Evolutionary conservation across 768 basidiomycete genomes (phyloP), one percentile per base, ranked within the genome.

Genomic region (Lactarius deliciosus): DNA sequence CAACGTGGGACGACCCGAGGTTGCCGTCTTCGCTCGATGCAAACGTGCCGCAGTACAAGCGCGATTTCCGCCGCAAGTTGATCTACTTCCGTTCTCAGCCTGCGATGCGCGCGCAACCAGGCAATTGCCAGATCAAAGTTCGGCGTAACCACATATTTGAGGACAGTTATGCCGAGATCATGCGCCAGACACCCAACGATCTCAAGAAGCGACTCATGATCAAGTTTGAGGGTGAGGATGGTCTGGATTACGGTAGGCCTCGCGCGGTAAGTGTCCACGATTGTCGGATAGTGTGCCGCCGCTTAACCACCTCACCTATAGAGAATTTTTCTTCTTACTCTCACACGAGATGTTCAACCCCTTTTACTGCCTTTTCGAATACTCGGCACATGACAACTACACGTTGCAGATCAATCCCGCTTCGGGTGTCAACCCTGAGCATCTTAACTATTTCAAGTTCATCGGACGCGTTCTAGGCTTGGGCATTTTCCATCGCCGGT

Each of bases 261-360:
- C 64, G 97, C 96, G 47, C 89, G 96, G 94, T 94, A 72, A 43
- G 86, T 78, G 53, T 45, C 22, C 28, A 53, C 60, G 8, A 38
- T 30, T 34, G 34, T 28, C 28, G 47, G 28, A 57, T 5, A 50
- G 61, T 30, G 38, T 38, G n/a, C 36, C 28, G 38, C 53, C 53
- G 1, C 10, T 38, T 43, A 64, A 73, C 54, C 38, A 53, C 67
- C 22, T 32, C 66, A 43, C 41, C 28, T 65, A 54, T 78, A 96
- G 96, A 82, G 97, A 99, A 80, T 99, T 98, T 83, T 99, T 99
- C 85, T 99, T 98, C 91, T 81, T 99, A 65, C 85, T 99, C 57
- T 98, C 96, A 40, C 97, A 99, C 77, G 97, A 98, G 79, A 98
- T 99, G 97, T 98, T 99, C 83, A 97, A 98, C 78, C 97, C 97